These are phyloP conservation scores for Acarospora socialis DNA, from an alignment of 2,329 filamentous ascomycete genomes.

Conservation along the genomic window DNA sequence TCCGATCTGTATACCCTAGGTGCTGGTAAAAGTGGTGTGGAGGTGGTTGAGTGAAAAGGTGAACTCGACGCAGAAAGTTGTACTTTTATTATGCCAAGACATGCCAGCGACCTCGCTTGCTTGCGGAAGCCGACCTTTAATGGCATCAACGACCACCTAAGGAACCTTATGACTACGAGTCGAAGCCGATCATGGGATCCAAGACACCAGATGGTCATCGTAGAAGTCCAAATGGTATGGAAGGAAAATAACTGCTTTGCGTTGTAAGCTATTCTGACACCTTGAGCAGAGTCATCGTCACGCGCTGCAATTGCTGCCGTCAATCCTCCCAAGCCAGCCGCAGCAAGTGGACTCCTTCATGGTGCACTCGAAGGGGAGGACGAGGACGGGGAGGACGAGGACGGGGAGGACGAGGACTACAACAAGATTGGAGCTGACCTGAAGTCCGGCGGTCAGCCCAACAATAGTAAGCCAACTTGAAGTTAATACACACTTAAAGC, in stretches of 20 bases:
- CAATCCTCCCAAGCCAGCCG: slow-evolving; percentile 23
- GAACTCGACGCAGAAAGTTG: too few relatives aligned
- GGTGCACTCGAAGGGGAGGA: too few relatives aligned
- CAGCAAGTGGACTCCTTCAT: slow-evolving; percentile 22
- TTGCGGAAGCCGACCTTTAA: slow-evolving; percentile 2
- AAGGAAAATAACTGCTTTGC: background rate
- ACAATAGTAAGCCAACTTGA: slow-evolving; percentile 8
- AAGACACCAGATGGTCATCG: slow-evolving; percentile 25
- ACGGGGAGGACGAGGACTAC: slow-evolving; percentile 19
- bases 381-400: slow-evolving; percentile 19
- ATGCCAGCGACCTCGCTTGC: too few relatives aligned
- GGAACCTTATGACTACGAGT: slow-evolving; percentile 7
- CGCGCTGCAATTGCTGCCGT: slow-evolving; percentile 15
- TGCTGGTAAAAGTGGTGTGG: too few relatives aligned
- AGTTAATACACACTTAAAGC: slow-evolving; percentile 5
- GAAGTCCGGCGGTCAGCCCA: slow-evolving; percentile 10
- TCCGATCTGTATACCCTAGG: too few relatives aligned
- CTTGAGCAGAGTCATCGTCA: slow-evolving; percentile 17
- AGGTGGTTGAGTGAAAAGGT: too few relatives aligned
- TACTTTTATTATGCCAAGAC: too few relatives aligned
- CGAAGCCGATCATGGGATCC: slow-evolving; percentile 22
- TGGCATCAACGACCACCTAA: slow-evolving; percentile 8
- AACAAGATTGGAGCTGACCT: slow-evolving; percentile 13
- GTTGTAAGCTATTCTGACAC: slow-evolving; percentile 13
- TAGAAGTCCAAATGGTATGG: slow-evolving; percentile 20